Conservation (phyloP, 2,329 filamentous ascomycete genomes). For the Endothia cerciana region DNA sequence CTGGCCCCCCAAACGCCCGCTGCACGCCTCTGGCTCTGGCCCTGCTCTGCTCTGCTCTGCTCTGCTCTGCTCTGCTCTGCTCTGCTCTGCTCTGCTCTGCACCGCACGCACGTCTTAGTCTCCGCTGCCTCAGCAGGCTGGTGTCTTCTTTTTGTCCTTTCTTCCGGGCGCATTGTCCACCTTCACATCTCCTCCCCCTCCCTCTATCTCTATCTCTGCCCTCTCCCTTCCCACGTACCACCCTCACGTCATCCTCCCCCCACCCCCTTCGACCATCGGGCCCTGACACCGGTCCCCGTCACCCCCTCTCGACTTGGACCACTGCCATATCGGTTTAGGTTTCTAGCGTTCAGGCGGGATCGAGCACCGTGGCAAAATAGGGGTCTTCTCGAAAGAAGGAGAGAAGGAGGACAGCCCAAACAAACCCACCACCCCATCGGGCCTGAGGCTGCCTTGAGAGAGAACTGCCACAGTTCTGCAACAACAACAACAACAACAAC, state of each 20-base stretch:
- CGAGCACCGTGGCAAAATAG: neutral
- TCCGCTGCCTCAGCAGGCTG: neutral
- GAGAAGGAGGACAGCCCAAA: neutral
- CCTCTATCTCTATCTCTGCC: neutral
- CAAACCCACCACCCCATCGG: too few relatives aligned
- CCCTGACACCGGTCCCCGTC: neutral
- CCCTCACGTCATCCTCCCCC: neutral
- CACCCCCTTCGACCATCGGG: neutral
- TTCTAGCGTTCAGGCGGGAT: neutral
- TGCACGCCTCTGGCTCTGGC: too few relatives aligned
- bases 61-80: too few relatives aligned
- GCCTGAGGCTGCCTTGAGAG: too few relatives aligned
- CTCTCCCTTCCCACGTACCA: neutral
- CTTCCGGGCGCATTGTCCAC: slow-evolving; percentile 1
- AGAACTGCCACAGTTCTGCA: neutral
- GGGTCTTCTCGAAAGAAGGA: neutral
- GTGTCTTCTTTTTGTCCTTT: neutral
- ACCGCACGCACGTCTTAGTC: neutral
- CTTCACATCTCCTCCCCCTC: too few relatives aligned
- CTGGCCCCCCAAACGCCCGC: neutral
- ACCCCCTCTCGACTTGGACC: neutral
- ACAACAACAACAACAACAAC: too few relatives aligned
- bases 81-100: neutral
- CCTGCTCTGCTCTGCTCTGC: too few relatives aligned
- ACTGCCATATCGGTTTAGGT: neutral